phyloP scores from a whole-genome alignment of 257 asterid genomes.

The Solanum ossicruentum region DNA sequence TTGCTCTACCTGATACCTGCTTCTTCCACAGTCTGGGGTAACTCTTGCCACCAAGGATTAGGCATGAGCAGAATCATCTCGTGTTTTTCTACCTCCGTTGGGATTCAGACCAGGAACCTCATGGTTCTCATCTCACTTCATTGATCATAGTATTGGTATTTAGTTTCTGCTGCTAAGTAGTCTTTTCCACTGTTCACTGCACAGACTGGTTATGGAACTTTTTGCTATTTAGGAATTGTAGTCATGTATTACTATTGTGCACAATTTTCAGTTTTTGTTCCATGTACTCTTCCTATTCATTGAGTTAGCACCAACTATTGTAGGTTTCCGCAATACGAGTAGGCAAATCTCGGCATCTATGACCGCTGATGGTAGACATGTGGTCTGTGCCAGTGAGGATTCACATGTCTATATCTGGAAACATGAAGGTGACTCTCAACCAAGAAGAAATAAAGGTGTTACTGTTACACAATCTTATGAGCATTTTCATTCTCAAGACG shows the following conservation, averaged over 20 bases:
- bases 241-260: background rate
- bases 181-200: background rate
- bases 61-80: background rate
- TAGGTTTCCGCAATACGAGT: constrained; percentile 79
- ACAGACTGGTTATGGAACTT: background rate
- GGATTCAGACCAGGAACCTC: background rate
- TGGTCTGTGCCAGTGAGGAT: constrained; percentile 85
- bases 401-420: constrained; percentile 91
- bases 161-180: background rate
- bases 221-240: background rate
- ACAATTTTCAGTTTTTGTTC: background rate
- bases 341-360: constrained; percentile 94
- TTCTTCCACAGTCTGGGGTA: background rate
- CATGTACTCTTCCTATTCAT: background rate
- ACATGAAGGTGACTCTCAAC: constrained; percentile 70
- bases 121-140: background rate
- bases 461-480: constrained; percentile 72
- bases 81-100: background rate
- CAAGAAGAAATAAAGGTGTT: constrained; percentile 67
- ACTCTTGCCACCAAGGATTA: background rate
- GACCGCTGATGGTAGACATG: constrained; percentile 70
- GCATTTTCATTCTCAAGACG: constrained; percentile 29
- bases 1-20: background rate
- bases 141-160: background rate
- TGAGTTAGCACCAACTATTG: background rate